phyloP scores from a whole-genome alignment of 1,284 basidiomycete species.

The Cerrena zonata region DNA sequence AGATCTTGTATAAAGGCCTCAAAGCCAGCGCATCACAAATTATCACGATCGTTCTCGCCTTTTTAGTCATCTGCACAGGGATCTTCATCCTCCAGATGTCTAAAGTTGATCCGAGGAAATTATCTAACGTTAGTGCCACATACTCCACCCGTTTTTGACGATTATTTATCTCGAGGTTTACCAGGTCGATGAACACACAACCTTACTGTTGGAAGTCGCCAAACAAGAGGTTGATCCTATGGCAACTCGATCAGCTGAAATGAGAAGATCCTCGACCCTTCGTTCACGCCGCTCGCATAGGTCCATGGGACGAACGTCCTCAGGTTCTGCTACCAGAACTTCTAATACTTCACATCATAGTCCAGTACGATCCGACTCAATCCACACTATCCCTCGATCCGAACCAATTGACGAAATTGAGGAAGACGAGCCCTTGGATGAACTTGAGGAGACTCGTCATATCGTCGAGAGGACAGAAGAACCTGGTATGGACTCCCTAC shows the following conservation, averaged over 20 bases:
- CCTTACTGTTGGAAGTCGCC: slow-evolving; percentile 24
- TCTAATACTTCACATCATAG: neutral
- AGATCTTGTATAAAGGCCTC: slow-evolving; percentile 62
- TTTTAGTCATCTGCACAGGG: slow-evolving; percentile 49
- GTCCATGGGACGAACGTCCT: slow-evolving; percentile 8
- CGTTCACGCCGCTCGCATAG: slow-evolving; percentile 20
- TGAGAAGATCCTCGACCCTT: slow-evolving; percentile 17
- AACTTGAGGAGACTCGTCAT: slow-evolving; percentile 12
- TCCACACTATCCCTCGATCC: slow-evolving; percentile 13
- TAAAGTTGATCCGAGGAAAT: slow-evolving; percentile 48
- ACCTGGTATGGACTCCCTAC: slow-evolving; percentile 25
- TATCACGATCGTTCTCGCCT: slow-evolving; percentile 58
- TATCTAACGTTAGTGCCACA: slow-evolving; percentile 25
- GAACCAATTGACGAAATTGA: slow-evolving; percentile 14
- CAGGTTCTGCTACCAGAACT: neutral
- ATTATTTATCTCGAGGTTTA: neutral
- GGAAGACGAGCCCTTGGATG: slow-evolving; percentile 10
- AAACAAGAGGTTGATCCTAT: slow-evolving; percentile 24
- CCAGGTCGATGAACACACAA: slow-evolving; percentile 26
- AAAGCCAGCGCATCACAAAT: slow-evolving; percentile 48
- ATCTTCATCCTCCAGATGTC: slow-evolving; percentile 66
- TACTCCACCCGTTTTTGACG: too few species aligned
- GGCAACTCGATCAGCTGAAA: slow-evolving; percentile 17
- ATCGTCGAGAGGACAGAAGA: slow-evolving; percentile 25
- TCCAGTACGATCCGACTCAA: neutral